Evolutionary conservation across 805 yeast species (phyloP).

Genomic region (Suhomyces canberraensis): DNA sequence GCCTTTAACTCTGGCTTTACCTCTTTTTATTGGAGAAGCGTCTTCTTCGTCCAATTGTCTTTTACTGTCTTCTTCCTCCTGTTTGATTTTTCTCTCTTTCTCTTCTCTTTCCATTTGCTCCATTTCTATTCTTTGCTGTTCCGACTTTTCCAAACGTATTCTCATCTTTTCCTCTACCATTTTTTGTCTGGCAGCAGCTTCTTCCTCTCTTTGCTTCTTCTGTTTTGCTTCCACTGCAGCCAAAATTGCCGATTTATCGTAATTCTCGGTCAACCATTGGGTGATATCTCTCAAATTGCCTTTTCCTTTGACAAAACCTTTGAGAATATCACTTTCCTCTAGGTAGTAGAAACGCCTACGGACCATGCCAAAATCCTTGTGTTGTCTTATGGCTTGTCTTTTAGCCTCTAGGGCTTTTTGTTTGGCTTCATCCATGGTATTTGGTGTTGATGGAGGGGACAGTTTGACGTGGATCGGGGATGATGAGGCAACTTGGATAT

Average conservation of each 20-base stretch:
- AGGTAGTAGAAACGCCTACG: constrained; percentile 35
- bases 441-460: constrained; percentile 19
- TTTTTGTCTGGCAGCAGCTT: constrained; percentile 6
- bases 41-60: constrained; percentile 29
- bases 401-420: constrained; percentile 28
- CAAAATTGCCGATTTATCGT: constrained; percentile 23
- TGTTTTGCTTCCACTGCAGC: constrained; percentile 16
- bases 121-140: neutral
- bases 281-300: constrained; percentile 41
- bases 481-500: constrained; percentile 41
- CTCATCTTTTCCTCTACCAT: constrained; percentile 15
- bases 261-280: constrained; percentile 37
- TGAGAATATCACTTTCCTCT: constrained; percentile 38
- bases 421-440: constrained; percentile 10
- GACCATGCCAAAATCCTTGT: constrained; percentile 38
- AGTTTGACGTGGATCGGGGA: constrained; percentile 34
- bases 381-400: constrained; percentile 35
- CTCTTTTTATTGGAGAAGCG: constrained; percentile 35
- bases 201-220: constrained; percentile 8
- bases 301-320: constrained; percentile 41
- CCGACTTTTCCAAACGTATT: constrained; percentile 11
- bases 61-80: neutral
- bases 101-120: constrained; percentile 9
- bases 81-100: constrained; percentile 4
- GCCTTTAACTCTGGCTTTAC: constrained; percentile 28